A percentile compares a stretch with the other conserved stretches of the same genome.
Conservation (phyloP, 768 basidiomycete genomes). For the Tylopilus rubrobrunneus region DNA sequence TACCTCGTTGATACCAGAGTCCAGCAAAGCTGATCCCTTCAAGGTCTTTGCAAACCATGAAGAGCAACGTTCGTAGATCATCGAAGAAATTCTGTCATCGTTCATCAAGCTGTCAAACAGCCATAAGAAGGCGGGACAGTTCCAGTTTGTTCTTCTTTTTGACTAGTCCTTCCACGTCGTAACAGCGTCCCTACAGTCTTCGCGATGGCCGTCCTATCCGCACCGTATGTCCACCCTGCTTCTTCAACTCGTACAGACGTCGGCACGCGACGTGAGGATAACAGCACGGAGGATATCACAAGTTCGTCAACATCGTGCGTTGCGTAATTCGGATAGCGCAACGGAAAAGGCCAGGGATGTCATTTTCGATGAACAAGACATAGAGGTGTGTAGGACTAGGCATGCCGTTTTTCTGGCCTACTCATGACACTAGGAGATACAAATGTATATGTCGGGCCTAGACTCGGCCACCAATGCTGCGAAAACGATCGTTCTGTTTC, state of each 20-base stretch:
- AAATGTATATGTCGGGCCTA: constrained; percentile 63
- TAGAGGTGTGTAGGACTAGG: constrained; percentile 41
- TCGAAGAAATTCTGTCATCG: no score
- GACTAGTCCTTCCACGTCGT: not conserved
- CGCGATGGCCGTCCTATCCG: constrained; percentile 90
- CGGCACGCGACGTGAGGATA: constrained; percentile 81
- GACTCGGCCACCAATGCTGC: constrained; percentile 85
- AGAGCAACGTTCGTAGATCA: no score
- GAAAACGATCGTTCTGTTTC: constrained; percentile 74
- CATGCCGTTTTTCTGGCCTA: not conserved
- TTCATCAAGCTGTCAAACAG: no score
- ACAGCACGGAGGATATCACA: constrained; percentile 61
- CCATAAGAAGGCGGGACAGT: no score
- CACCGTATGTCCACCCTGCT: constrained; percentile 89
- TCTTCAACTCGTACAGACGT: constrained; percentile 95
- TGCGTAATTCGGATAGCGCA: constrained; percentile 59
- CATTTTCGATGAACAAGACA: constrained; percentile 65
- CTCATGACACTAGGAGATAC: constrained; percentile 52
- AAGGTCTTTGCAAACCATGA: no score
- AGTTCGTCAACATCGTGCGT: constrained; percentile 55
- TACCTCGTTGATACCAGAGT: no score
- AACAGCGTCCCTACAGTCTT: constrained; percentile 46
- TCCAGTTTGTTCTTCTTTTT: constrained; percentile 26
- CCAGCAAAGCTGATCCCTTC: no score
- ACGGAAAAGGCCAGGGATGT: constrained; percentile 48